phyloP scores from a whole-genome alignment of 495 filamentous ascomycete species.

The Staphylotrichum longicolle region DNA sequence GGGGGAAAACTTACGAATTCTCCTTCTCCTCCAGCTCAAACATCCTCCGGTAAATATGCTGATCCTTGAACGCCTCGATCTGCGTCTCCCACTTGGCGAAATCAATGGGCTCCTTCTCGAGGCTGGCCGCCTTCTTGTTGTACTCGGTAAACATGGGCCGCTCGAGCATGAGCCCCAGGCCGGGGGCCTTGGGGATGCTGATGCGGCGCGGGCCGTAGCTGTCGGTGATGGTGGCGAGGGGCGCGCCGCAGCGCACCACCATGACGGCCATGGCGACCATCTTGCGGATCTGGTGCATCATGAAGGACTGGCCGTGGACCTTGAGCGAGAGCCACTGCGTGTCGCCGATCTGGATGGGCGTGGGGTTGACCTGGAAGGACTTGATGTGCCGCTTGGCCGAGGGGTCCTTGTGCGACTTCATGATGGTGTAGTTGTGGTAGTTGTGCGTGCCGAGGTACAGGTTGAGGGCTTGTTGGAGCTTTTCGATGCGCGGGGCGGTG shows the following conservation, averaged over 20 bases:
- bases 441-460: conserved; percentile 78
- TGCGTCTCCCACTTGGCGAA: conserved; percentile 73
- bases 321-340: conserved; percentile 95
- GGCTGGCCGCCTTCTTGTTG: conserved; percentile 58
- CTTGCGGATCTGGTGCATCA: conserved; percentile 99
- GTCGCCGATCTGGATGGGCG: conserved; percentile 79
- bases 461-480: conserved; percentile 67
- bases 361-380: conserved; percentile 69
- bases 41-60: conserved; percentile 88
- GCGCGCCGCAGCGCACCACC: conserved; percentile 74
- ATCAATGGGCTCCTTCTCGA: conserved; percentile 62
- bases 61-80: conserved; percentile 86
- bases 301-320: conserved; percentile 96
- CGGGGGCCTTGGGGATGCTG: conserved; percentile 89
- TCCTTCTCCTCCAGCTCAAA: conserved; percentile 83
- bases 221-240: conserved; percentile 62
- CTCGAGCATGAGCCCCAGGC: conserved; percentile 83
- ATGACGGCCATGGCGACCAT: conserved; percentile 94
- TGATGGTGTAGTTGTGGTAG: conserved; percentile 95
- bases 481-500: conserved; percentile 62
- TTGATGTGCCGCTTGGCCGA: conserved; percentile 86
- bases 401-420: conserved; percentile 74
- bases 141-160: conserved; percentile 85
- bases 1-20: conserved; percentile 57
- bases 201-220: conserved; percentile 65